These are phyloP conservation scores for Thyridium curvatum DNA, from an alignment of 2,329 filamentous ascomycete genomes.

Conservation along the genomic window DNA sequence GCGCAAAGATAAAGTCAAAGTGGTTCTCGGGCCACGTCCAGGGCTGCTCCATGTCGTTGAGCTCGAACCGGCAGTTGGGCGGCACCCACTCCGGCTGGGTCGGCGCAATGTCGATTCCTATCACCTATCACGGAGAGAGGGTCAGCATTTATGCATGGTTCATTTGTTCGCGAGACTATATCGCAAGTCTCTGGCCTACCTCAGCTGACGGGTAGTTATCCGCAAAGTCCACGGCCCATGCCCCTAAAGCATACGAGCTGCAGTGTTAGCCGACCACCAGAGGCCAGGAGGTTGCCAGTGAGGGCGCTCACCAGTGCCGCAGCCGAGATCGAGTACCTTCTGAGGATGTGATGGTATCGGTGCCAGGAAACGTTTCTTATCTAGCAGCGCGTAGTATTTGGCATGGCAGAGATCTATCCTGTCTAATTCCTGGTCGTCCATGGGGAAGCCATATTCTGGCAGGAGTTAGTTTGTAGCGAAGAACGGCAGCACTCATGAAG, in stretches of 20 bases:
- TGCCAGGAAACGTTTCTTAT: conserved; percentile 15
- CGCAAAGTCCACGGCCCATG: conserved; percentile 22
- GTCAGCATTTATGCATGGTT: too few species aligned
- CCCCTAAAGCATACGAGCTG: conserved; percentile 9
- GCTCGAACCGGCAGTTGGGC: conserved; percentile 27
- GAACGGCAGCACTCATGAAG: not conserved
- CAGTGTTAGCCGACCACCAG: not conserved
- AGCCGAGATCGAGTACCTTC: conserved; percentile 22
- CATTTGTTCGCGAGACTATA: too few species aligned
- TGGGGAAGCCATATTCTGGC: conserved; percentile 31
- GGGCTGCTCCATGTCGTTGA: conserved; percentile 27
- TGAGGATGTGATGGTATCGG: conserved; percentile 14
- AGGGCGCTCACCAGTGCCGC: conserved; percentile 16
- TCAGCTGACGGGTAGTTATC: conserved; percentile 8
- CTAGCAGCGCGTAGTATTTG: conserved; percentile 22
- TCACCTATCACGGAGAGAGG: conserved; percentile 20
- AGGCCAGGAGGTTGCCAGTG: not conserved
- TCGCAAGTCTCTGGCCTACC: too few species aligned
- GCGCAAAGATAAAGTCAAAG: conserved; percentile 26
- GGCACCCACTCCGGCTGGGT: conserved; percentile 38
- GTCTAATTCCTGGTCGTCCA: conserved; percentile 32
- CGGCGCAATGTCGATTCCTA: conserved; percentile 43
- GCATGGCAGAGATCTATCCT: conserved; percentile 32
- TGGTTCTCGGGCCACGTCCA: conserved; percentile 28
- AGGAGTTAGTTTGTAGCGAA: not conserved